Conservation (phyloP, 2,329 filamentous ascomycete species). For the Neodidymelliopsis sp. region DNA sequence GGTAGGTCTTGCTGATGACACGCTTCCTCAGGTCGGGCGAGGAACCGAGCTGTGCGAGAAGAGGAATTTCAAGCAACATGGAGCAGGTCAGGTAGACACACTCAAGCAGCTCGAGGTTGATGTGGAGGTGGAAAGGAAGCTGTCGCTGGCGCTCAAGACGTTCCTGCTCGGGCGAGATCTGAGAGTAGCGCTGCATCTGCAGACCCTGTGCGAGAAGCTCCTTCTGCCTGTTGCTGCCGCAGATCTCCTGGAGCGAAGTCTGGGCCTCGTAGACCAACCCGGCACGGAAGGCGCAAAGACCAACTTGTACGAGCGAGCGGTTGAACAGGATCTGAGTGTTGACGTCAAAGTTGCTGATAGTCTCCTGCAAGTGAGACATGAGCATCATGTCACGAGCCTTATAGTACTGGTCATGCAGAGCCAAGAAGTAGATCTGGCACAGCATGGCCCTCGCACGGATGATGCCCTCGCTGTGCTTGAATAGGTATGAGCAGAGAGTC, state of each 20-base stretch:
- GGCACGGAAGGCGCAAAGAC: conserved; percentile 96
- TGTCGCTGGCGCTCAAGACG: conserved; percentile 96
- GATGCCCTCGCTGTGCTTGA: conserved; percentile 92
- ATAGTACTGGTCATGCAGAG: conserved; percentile 97
- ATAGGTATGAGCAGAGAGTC: conserved; percentile 92
- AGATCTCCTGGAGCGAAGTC: conserved; percentile 97
- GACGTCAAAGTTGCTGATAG: conserved; percentile 94
- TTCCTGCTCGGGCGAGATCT: conserved; percentile 97
- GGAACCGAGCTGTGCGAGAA: conserved; percentile 94
- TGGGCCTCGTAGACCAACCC: conserved; percentile 97
- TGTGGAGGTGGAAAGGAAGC: conserved; percentile 99
- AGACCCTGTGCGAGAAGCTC: conserved; percentile 97
- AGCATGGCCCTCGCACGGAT: conserved; percentile 96
- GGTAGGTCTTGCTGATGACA: conserved; percentile 99
- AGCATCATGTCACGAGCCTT: conserved; percentile 98
- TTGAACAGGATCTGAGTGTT: conserved; percentile 99
- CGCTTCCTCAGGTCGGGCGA: conserved; percentile 97
- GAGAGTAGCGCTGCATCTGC: conserved; percentile 95
- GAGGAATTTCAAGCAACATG: conserved; percentile 98
- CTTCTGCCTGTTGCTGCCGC: conserved; percentile 96
- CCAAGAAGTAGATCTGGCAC: conserved; percentile 98
- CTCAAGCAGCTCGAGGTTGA: conserved; percentile 97
- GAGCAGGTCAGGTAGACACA: conserved; percentile 98
- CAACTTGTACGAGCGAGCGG: conserved; percentile 95
- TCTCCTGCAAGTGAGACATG: conserved; percentile 99